A percentile compares a stretch with the other conserved stretches of the same genome.
These are phyloP conservation scores for Colletotrichum sidae DNA, from an alignment of 2,329 filamentous ascomycete species.

Conservation along the genomic window DNA sequence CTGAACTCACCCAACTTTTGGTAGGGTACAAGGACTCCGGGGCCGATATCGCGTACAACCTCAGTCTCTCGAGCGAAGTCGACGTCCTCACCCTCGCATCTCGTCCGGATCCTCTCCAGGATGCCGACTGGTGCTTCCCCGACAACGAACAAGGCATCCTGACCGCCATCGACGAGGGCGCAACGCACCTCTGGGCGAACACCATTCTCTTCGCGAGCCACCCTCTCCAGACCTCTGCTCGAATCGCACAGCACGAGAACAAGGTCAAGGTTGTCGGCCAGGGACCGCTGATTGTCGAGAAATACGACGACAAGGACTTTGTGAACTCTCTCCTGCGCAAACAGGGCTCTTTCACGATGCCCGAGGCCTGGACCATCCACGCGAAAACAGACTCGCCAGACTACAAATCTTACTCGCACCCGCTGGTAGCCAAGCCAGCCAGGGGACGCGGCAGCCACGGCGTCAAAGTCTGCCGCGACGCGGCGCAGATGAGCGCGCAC, in stretches of 20 bases:
- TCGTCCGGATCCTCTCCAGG: slow-evolving; percentile 44
- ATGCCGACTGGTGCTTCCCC: slow-evolving; percentile 55
- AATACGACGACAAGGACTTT: slow-evolving; percentile 62
- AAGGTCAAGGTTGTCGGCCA: slow-evolving; percentile 56
- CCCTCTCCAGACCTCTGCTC: slow-evolving; percentile 56
- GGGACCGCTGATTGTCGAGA: slow-evolving; percentile 57
- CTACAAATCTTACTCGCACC: slow-evolving; percentile 39
- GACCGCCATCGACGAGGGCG: slow-evolving; percentile 51
- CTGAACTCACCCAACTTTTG: too few relatives aligned
- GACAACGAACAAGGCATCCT: slow-evolving; percentile 57
- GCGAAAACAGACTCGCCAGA: background rate
- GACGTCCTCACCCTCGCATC: slow-evolving; percentile 46
- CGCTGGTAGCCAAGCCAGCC: slow-evolving; percentile 60
- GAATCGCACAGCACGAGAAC: slow-evolving; percentile 45
- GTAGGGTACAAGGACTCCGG: slow-evolving; percentile 2
- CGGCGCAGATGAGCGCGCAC: slow-evolving; percentile 48
- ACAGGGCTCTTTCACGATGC: slow-evolving; percentile 52
- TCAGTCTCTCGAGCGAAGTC: slow-evolving; percentile 29
- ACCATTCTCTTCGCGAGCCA: slow-evolving; percentile 61
- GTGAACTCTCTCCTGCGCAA: slow-evolving; percentile 57
- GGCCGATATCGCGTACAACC: slow-evolving; percentile 8
- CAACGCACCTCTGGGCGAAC: slow-evolving; percentile 62
- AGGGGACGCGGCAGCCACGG: slow-evolving; percentile 62
- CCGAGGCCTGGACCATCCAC: slow-evolving; percentile 48
- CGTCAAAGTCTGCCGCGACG: slow-evolving; percentile 57